phyloP scores from a whole-genome alignment of 1,139 yeast species.

The Scheffersomyces segobiensis region DNA sequence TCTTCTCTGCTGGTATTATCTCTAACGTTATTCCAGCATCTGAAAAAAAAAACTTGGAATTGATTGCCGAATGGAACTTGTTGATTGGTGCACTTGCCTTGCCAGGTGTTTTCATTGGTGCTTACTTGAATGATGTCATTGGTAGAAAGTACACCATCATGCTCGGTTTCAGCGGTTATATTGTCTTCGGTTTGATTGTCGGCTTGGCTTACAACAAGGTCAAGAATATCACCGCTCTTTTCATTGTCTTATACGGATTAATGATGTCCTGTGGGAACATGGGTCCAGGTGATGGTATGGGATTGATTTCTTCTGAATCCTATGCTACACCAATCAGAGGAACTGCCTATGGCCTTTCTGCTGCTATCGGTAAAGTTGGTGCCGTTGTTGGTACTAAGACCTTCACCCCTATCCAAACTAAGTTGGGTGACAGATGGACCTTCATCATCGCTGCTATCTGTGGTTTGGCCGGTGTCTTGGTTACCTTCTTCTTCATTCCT shows the following conservation, averaged over 20 bases:
- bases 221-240: constrained; percentile 50
- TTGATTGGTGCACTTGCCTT: constrained; percentile 52
- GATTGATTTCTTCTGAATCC: constrained; percentile 65
- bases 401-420: constrained; percentile 43
- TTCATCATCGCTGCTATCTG: constrained; percentile 68
- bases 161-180: constrained; percentile 58
- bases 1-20: constrained; percentile 56
- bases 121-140: constrained; percentile 49
- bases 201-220: constrained; percentile 56
- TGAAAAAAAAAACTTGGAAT: constrained; percentile 37
- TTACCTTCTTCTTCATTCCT: constrained; percentile 64
- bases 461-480: constrained; percentile 65
- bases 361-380: constrained; percentile 53
- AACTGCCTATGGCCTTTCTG: constrained; percentile 52
- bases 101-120: constrained; percentile 63
- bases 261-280: constrained; percentile 64
- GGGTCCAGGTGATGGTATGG: constrained; percentile 79
- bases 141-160: constrained; percentile 62
- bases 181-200: constrained; percentile 59
- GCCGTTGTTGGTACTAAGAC: constrained; percentile 50
- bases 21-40: constrained; percentile 39
- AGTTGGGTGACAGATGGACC: constrained; percentile 26
- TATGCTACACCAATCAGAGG: constrained; percentile 79
- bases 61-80: constrained; percentile 59
- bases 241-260: constrained; percentile 59